Evolutionary conservation across 257 asterid species (phyloP), one percentile per base, ranked within the genome.

Genomic region (Solanum tarapatanum): DNA sequence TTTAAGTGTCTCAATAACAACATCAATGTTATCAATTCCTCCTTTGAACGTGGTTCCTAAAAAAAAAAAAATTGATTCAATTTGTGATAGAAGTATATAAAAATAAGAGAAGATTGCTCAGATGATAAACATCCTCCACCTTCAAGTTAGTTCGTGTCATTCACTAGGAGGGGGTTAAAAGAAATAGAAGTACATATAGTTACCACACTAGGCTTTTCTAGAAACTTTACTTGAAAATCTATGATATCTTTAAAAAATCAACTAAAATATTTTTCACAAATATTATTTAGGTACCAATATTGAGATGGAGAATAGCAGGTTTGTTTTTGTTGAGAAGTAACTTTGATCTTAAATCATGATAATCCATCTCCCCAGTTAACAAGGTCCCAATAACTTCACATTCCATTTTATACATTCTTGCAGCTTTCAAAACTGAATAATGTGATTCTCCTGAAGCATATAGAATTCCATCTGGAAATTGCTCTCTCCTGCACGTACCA

Each of bases 31-130:
- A 79, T 95, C 99, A 75, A 96, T 98, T 82, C 98, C 98, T 17
- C 99, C 98, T 89, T 96, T 95, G 48, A 96, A 98, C 30, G 98
- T 96, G 16, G 99, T 96, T 92, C 99, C 99, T 96, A 92, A 23
- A 17, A n/a, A 17, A 6, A n/a, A 32, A 32, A 23, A 13, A 4
- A 26, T 68, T 24, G 11, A 58, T 17, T 60, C 62, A n/a, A 60
- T 3, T 60, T 64, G 30, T 64, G 70, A 94, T 48, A 13, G 7
- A 48, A 14, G 58, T 48, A 48, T 48, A 48, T 48, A 4, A 13
- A 13, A 0, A 48, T 3, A 2, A 48, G 58, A 48, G 58, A 37
- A 48, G 19, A 13, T 48, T 2, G 58, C 19, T 45, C 19, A 0
- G 58, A 13, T 48, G 19, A 4, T 48, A 48, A 14, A 48, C 58